A percentile compares a stretch with the other conserved stretches of the same genome.
Evolutionary conservation across 2,329 filamentous ascomycete genomes (phyloP).

Genomic region (Penicillium sumatraense): DNA sequence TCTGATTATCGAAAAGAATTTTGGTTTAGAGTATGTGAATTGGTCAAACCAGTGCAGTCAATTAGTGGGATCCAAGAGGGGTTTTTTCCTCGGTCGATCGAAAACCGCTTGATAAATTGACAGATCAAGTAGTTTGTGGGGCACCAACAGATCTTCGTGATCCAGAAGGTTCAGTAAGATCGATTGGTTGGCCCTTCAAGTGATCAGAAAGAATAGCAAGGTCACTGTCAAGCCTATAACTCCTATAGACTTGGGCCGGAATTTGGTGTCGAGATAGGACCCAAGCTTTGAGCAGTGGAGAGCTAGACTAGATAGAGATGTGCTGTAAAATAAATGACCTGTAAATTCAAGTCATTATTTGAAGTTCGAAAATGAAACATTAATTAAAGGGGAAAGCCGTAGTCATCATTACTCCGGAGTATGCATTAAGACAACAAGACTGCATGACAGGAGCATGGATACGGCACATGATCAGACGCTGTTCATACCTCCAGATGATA

Average conservation of each 20-base stretch:
- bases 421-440: neutral
- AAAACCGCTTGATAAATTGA: neutral
- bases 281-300: neutral
- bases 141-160: neutral
- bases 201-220: neutral
- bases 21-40: too few relatives aligned
- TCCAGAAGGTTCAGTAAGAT: neutral
- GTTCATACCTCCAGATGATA: neutral
- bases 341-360: neutral
- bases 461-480: neutral
- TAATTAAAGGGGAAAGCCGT: neutral
- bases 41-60: too few relatives aligned
- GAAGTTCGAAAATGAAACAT: neutral
- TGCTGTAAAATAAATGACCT: neutral
- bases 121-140: neutral
- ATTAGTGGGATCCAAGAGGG: too few relatives aligned
- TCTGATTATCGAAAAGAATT: too few relatives aligned
- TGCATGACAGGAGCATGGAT: neutral
- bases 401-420: neutral
- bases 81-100: too few relatives aligned
- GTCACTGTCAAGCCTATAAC: neutral
- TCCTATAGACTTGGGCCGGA: neutral
- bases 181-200: too few relatives aligned
- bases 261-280: neutral
- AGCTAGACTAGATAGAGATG: neutral